Evolutionary conservation across 2,329 filamentous ascomycete genomes (phyloP).

Genomic region (Apiospora hydei): DNA sequence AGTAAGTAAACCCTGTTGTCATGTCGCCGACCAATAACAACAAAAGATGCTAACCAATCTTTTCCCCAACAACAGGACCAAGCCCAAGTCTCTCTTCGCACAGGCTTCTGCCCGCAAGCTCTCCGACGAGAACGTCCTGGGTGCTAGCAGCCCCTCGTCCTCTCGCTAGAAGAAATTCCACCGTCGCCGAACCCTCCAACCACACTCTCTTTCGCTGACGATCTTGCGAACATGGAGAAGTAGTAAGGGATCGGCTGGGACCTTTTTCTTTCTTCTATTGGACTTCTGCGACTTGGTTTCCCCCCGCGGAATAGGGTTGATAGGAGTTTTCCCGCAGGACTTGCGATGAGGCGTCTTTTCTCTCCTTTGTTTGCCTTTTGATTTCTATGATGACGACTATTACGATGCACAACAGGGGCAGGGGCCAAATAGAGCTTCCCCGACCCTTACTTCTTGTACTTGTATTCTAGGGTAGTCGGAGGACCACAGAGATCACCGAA

Average conservation of each 20-base stretch:
- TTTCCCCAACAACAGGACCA: constrained; percentile 53
- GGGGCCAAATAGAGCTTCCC: not conserved
- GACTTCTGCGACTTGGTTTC: not conserved
- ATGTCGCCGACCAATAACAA: not conserved
- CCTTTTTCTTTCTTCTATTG: not conserved
- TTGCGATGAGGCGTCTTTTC: not conserved
- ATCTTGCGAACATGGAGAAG: not conserved
- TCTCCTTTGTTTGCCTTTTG: constrained; percentile 2
- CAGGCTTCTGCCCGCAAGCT: constrained; percentile 71
- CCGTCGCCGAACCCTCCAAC: not conserved
- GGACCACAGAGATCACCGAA: not conserved
- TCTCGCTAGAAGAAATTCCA: not conserved
- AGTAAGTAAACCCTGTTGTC: constrained; percentile 60
- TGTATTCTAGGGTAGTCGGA: constrained; percentile 20
- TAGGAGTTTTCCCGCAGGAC: constrained; percentile 3
- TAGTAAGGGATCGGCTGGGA: not conserved
- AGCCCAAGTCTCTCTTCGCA: constrained; percentile 73
- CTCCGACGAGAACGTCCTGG: constrained; percentile 53
- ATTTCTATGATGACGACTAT: constrained; percentile 15
- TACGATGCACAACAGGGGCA: constrained; percentile 15
- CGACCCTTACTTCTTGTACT: constrained; percentile 5
- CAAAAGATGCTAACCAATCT: constrained; percentile 32
- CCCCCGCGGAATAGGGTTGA: not conserved
- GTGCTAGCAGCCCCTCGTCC: constrained; percentile 38
- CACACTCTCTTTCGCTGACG: constrained; percentile 8